These are phyloP conservation scores for Mediolabrus comicus DNA, from an alignment of 108 stramenopile species.

Conservation along the genomic window DNA sequence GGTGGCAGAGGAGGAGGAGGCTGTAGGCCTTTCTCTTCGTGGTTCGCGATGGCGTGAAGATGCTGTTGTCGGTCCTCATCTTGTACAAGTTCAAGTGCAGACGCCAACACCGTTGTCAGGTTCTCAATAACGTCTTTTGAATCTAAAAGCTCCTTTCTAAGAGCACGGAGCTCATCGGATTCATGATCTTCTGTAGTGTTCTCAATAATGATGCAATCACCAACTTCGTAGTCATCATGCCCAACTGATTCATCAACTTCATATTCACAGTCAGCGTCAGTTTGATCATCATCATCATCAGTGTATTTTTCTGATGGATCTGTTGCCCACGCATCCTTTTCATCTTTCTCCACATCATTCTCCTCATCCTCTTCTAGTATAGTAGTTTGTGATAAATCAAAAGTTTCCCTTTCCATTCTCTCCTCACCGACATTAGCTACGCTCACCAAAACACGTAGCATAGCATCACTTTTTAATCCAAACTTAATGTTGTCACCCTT, in stretches of 20 bases:
- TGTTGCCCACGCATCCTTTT: too few species aligned
- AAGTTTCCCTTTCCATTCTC: too few species aligned
- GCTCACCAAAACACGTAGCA: conserved; percentile 13
- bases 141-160: neutral
- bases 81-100: neutral
- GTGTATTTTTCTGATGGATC: too few species aligned
- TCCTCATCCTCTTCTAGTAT: too few species aligned
- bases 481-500: conserved; percentile 24
- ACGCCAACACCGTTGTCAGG: neutral
- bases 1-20: neutral
- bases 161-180: neutral
- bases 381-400: too few species aligned
- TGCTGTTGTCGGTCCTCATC: neutral
- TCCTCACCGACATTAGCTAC: neutral
- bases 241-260: too few species aligned
- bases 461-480: conserved; percentile 15
- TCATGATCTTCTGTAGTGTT: too few species aligned
- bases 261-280: too few species aligned
- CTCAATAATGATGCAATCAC: neutral
- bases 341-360: too few species aligned
- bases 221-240: neutral
- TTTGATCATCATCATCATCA: too few species aligned
- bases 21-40: too few species aligned
- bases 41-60: neutral
- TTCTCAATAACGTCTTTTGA: neutral